These are phyloP conservation scores for Chlorella sp. DNA, from an alignment of 139 green algal species.

Conservation along the genomic window DNA sequence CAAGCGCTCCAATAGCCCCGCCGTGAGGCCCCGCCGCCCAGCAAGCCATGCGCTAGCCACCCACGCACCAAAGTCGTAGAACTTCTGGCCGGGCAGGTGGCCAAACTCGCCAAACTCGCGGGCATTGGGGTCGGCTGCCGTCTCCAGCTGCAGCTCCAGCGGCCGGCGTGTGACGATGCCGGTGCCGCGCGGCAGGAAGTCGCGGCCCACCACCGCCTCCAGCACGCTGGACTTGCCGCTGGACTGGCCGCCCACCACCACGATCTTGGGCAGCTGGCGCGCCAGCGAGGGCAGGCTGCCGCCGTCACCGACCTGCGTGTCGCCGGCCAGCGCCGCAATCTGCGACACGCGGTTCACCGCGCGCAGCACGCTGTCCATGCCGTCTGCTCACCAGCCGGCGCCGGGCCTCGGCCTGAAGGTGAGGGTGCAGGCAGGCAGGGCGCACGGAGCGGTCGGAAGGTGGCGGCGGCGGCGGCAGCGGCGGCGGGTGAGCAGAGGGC, in stretches of 20 bases:
- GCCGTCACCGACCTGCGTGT: slow-evolving; percentile 54
- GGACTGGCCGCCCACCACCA: slow-evolving; percentile 93
- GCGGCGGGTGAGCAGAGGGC: too few relatives aligned
- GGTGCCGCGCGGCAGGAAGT: slow-evolving; percentile 94
- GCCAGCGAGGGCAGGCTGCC: slow-evolving; percentile 75
- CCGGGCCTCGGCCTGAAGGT: too few relatives aligned
- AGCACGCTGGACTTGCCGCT: slow-evolving; percentile 96
- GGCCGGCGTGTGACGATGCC: slow-evolving; percentile 95
- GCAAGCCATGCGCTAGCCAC: too few relatives aligned
- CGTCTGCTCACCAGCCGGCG: not conserved
- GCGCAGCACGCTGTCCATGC: slow-evolving; percentile 49
- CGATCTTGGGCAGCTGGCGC: slow-evolving; percentile 89
- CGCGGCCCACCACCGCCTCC: slow-evolving; percentile 93
- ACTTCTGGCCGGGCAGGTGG: slow-evolving; percentile 82
- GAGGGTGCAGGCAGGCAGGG: too few relatives aligned
- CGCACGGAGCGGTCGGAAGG: too few relatives aligned
- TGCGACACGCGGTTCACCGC: slow-evolving; percentile 54
- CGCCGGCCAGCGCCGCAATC: slow-evolving; percentile 53
- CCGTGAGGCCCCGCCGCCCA: not conserved
- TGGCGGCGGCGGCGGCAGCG: too few relatives aligned
- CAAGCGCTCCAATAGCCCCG: too few relatives aligned
- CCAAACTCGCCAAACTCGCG: slow-evolving; percentile 93
- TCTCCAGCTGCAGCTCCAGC: slow-evolving; percentile 92
- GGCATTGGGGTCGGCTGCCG: slow-evolving; percentile 77
- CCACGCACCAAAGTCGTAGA: slow-evolving; percentile 82